These are phyloP conservation scores for Phytomonas sp. DNA, from an alignment of 208 protist species.

Conservation along the genomic window DNA sequence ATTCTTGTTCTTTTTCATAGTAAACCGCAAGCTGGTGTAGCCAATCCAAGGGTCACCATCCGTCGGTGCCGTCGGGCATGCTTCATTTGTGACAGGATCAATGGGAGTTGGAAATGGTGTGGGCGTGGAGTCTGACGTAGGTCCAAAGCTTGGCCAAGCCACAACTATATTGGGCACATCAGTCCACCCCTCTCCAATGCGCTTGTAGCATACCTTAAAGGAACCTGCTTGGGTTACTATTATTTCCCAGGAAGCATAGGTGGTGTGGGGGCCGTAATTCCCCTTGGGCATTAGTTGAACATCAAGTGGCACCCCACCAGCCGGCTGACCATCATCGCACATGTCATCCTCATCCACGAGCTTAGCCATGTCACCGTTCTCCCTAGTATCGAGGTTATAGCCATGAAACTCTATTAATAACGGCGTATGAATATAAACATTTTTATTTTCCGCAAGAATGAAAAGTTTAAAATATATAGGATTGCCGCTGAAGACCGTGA, in stretches of 20 bases:
- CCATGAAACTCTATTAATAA: conserved; percentile 70
- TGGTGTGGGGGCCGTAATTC: conserved; percentile 63
- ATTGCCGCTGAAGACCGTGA: conserved; percentile 65
- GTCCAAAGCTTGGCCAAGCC: conserved; percentile 9
- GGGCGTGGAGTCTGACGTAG: conserved; percentile 5
- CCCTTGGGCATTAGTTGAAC: conserved; percentile 43
- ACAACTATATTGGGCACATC: conserved; percentile 60
- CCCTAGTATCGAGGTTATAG: conserved; percentile 60
- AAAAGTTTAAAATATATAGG: conserved; percentile 59
- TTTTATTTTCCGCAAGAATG: conserved; percentile 15
- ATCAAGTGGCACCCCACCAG: conserved; percentile 47
- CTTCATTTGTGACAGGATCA: conserved; percentile 31
- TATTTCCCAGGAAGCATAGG: conserved; percentile 49
- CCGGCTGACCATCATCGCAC: conserved; percentile 38
- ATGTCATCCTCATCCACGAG: conserved; percentile 46
- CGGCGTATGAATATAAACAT: neutral
- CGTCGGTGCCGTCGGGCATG: conserved; percentile 28
- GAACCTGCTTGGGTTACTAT: conserved; percentile 29
- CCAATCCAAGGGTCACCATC: neutral
- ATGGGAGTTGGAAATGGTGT: conserved; percentile 23
- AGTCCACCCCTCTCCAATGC: conserved; percentile 32
- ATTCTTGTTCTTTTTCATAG: neutral
- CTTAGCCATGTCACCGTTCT: conserved; percentile 53
- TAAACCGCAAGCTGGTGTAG: neutral
- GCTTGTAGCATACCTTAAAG: conserved; percentile 75